phyloP scores from a whole-genome alignment of 352 stramenopile species.

The Stramenopiles sp. region DNA sequence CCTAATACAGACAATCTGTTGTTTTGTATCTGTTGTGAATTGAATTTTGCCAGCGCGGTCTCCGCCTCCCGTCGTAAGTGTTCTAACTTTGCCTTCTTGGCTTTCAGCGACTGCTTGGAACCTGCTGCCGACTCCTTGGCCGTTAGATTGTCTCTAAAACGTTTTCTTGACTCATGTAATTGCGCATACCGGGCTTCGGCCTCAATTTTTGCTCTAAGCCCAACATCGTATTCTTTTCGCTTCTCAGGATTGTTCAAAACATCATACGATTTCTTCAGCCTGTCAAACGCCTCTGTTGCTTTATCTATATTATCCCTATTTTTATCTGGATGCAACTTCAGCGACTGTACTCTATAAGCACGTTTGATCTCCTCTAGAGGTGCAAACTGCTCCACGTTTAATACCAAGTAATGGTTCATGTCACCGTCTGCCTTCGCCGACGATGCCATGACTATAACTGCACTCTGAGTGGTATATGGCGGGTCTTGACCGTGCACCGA shows the following conservation, averaged over 20 bases:
- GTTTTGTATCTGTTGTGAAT: not conserved
- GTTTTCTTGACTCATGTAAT: not conserved
- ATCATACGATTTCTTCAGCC: slow-evolving; percentile 9
- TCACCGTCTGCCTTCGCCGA: not conserved
- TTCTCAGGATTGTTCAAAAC: not conserved
- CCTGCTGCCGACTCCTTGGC: not conserved
- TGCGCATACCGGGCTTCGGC: not conserved
- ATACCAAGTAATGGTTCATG: not conserved
- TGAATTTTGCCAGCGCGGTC: not conserved
- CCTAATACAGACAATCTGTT: not conserved
- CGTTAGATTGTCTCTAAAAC: not conserved
- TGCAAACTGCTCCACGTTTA: not conserved
- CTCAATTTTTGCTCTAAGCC: not conserved
- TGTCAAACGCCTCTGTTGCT: not conserved
- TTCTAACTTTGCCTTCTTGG: not conserved
- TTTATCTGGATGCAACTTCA: slow-evolving; percentile 47
- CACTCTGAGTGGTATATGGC: too few relatives aligned
- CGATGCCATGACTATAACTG: too few relatives aligned
- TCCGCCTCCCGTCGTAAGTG: not conserved
- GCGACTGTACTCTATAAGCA: slow-evolving; percentile 33
- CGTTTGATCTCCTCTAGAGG: not conserved
- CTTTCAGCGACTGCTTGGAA: not conserved
- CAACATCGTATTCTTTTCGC: not conserved
- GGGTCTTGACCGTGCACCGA: too few relatives aligned
- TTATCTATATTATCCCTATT: slow-evolving; percentile 3